phyloP scores from a whole-genome alignment of 2,329 filamentous ascomycete genomes.

The Fusarium denticulatum region DNA sequence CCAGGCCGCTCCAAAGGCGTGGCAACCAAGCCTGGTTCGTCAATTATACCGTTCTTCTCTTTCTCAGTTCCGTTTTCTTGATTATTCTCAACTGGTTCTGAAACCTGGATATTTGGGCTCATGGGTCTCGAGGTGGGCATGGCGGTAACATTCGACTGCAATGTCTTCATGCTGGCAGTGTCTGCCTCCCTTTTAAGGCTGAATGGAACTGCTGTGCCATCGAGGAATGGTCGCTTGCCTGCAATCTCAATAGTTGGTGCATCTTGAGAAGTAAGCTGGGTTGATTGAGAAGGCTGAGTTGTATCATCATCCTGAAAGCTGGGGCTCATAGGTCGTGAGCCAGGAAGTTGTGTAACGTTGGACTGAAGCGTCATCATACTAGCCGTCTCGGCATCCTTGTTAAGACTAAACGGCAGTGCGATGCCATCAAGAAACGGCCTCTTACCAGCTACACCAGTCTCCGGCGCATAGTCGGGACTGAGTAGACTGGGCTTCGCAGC shows the following conservation, averaged over 20 bases:
- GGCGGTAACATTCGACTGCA: constrained; percentile 57
- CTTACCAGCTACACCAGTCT: constrained; percentile 66
- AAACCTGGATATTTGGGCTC: constrained; percentile 40
- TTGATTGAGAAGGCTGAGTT: constrained; percentile 24
- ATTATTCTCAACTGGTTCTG: not conserved
- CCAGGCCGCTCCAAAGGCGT: constrained; percentile 47
- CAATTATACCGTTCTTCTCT: constrained; percentile 9
- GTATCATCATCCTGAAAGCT: constrained; percentile 16
- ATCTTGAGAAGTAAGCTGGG: constrained; percentile 30
- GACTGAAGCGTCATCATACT: constrained; percentile 76
- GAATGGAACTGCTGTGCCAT: constrained; percentile 78
- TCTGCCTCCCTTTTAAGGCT: constrained; percentile 71
- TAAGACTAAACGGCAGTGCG: constrained; percentile 77
- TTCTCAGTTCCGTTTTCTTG: not conserved
- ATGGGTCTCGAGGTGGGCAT: constrained; percentile 47
- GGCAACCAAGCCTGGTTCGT: not conserved
- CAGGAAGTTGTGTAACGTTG: constrained; percentile 42
- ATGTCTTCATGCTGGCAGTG: constrained; percentile 76
- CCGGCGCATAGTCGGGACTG: constrained; percentile 54
- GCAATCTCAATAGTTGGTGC: constrained; percentile 60
- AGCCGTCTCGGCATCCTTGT: constrained; percentile 70
- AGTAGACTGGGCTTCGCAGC: constrained; percentile 54
- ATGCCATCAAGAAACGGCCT: constrained; percentile 74
- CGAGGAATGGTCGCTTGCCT: constrained; percentile 72
- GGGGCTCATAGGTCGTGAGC: constrained; percentile 49